phyloP scores from a whole-genome alignment of 208 protist genomes.

The Crithidia expoeki region DNA sequence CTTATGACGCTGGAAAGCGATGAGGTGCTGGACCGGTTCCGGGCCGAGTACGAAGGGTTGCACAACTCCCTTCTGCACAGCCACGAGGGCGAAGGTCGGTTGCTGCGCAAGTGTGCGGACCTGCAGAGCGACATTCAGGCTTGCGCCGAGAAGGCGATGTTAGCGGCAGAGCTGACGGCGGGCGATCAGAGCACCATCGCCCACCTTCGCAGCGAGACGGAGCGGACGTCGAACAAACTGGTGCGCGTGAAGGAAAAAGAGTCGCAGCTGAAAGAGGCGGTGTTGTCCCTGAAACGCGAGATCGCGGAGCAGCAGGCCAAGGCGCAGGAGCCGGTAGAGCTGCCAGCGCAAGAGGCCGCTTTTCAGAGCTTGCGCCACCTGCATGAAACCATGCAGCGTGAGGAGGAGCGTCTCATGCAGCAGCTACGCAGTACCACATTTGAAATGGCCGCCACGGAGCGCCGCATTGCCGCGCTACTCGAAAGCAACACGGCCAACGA shows the following conservation, averaged over 20 bases:
- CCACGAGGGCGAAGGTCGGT: slow-evolving; percentile 96
- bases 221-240: slow-evolving; percentile 95
- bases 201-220: slow-evolving; percentile 92
- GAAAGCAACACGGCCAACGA: slow-evolving; percentile 60
- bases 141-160: slow-evolving; percentile 94
- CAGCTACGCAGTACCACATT: slow-evolving; percentile 54
- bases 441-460: slow-evolving; percentile 45
- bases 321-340: slow-evolving; percentile 87
- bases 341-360: slow-evolving; percentile 92
- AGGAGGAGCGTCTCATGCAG: slow-evolving; percentile 86
- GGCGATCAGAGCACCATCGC: slow-evolving; percentile 96
- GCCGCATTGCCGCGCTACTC: slow-evolving; percentile 50
- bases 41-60: slow-evolving; percentile 96
- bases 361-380: slow-evolving; percentile 91
- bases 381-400: slow-evolving; percentile 92
- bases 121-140: slow-evolving; percentile 95
- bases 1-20: slow-evolving; percentile 94
- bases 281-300: slow-evolving; percentile 93
- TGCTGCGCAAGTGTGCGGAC: slow-evolving; percentile 95
- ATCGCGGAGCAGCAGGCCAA: slow-evolving; percentile 92
- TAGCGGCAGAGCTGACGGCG: slow-evolving; percentile 92
- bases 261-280: slow-evolving; percentile 92
- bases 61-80: slow-evolving; percentile 96
- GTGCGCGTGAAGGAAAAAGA: slow-evolving; percentile 94
- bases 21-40: slow-evolving; percentile 95